phyloP scores from a whole-genome alignment of 257 asterid species.

The Dorcoceras hygrometricum region DNA sequence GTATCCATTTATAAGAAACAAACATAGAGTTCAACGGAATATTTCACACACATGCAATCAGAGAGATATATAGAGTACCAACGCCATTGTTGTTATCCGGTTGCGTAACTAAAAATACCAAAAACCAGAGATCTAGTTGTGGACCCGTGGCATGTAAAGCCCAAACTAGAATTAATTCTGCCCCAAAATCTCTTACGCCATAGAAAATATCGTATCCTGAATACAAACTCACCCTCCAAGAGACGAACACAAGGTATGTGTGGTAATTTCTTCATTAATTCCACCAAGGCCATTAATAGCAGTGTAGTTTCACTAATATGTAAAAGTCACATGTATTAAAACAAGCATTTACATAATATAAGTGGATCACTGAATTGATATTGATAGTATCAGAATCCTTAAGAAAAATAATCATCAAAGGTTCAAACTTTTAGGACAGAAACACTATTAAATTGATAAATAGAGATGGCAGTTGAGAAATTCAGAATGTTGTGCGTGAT shows the following conservation, averaged over 20 bases:
- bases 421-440: too few species aligned
- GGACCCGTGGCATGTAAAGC: neutral
- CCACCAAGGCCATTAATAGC: neutral
- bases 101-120: neutral
- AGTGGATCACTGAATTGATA: too few species aligned
- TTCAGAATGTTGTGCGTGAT: too few species aligned
- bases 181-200: neutral
- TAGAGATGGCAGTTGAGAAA: too few species aligned
- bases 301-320: too few species aligned
- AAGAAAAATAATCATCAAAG: too few species aligned
- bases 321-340: too few species aligned
- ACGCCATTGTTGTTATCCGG: neutral
- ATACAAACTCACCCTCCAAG: neutral
- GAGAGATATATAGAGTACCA: neutral
- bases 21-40: too few species aligned
- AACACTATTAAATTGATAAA: too few species aligned
- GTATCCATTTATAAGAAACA: neutral
- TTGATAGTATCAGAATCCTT: too few species aligned
- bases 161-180: neutral
- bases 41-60: neutral
- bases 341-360: too few species aligned
- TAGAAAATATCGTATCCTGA: neutral
- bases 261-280: neutral
- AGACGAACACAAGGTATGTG: neutral
- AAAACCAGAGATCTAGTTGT: neutral